Conservation (phyloP, 179 eudicot species). For the Nepenthes alata region DNA sequence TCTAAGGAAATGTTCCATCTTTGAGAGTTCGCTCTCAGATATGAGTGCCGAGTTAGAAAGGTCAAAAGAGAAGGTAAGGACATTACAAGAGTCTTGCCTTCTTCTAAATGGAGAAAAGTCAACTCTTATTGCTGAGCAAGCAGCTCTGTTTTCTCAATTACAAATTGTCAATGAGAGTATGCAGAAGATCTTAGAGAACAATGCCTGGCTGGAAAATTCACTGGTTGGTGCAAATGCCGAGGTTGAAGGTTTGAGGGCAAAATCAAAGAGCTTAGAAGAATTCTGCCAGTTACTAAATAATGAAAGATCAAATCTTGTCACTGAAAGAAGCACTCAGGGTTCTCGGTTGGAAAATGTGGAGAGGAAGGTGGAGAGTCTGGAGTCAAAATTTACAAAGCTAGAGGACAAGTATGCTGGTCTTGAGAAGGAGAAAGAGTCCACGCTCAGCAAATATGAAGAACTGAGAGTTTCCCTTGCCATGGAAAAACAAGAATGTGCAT, state of each 20-base stretch:
- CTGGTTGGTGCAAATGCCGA: constrained; percentile 57
- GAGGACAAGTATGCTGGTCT: constrained; percentile 54
- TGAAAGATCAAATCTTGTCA: constrained; percentile 57
- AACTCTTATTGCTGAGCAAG: constrained; percentile 52
- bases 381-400: constrained; percentile 43
- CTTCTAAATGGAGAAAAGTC: constrained; percentile 52
- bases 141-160: constrained; percentile 65
- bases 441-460: constrained; percentile 43
- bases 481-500: constrained; percentile 54
- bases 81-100: constrained; percentile 37
- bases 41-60: constrained; percentile 40
- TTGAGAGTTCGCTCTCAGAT: constrained; percentile 40
- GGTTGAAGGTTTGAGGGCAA: constrained; percentile 67
- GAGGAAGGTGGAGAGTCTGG: constrained; percentile 50
- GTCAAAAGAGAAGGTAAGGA: constrained; percentile 38
- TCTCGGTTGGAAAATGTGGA: constrained; percentile 64
- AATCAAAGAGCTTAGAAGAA: constrained; percentile 70
- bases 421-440: constrained; percentile 57
- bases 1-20: constrained; percentile 26
- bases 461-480: constrained; percentile 40
- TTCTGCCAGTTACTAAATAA: constrained; percentile 51
- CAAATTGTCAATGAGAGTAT: constrained; percentile 57
- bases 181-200: constrained; percentile 71
- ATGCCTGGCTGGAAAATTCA: constrained; percentile 57
- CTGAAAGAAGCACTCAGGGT: constrained; percentile 47